Percentiles rank a stretch among this genome's conserved stretches.
Conservation (phyloP, 179 eudicot species). For the Spinacia oleracea region DNA sequence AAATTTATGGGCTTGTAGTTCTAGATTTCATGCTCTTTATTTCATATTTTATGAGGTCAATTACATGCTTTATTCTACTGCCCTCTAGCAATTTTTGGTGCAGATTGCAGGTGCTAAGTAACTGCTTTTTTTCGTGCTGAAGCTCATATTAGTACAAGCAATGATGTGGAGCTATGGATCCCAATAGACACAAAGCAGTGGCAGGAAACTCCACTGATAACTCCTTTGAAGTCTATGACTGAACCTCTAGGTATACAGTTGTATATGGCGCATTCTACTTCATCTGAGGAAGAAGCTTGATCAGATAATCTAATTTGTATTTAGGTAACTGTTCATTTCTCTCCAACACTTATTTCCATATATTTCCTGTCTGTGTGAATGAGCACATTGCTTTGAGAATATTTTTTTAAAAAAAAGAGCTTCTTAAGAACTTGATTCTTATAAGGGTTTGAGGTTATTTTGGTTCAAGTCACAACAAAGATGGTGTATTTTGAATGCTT, state of each 20-base stretch:
- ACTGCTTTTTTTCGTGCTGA: conserved; percentile 62
- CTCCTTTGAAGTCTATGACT: conserved; percentile 84
- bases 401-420: no score
- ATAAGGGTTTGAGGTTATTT: neutral
- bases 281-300: conserved; percentile 35
- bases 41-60: no score
- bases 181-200: conserved; percentile 74
- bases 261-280: conserved; percentile 84
- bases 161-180: conserved; percentile 65
- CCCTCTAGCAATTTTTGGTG: neutral
- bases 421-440: neutral
- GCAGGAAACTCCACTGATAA: conserved; percentile 76
- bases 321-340: conserved; percentile 19
- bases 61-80: no score
- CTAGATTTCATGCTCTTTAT: neutral
- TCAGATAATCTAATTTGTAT: neutral
- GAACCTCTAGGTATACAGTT: conserved; percentile 81
- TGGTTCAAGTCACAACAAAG: neutral
- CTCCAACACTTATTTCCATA: neutral
- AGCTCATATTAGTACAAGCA: conserved; percentile 52
- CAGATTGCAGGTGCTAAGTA: conserved; percentile 95
- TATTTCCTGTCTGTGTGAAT: neutral
- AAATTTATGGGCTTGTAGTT: no score
- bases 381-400: neutral
- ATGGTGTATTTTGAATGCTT: neutral